A percentile compares a stretch with the other conserved stretches of the same genome.
Evolutionary conservation across 352 stramenopile genomes (phyloP).

Genomic region (Pythium rhizo-oryzae): DNA sequence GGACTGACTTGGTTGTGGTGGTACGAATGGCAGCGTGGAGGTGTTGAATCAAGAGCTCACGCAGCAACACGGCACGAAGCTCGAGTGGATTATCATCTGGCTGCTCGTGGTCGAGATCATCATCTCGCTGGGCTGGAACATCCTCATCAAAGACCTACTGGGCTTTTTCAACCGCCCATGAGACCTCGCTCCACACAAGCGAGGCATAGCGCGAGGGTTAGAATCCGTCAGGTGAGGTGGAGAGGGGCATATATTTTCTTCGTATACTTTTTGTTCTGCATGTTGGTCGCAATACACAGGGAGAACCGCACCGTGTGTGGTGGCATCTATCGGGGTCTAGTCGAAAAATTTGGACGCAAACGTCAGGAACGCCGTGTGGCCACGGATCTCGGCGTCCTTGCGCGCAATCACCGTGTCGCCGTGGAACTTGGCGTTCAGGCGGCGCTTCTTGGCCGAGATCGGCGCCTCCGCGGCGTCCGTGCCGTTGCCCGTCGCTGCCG

Average conservation of each 20-base stretch:
- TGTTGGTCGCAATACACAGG: neutral
- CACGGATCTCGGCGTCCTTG: slow-evolving; percentile 85
- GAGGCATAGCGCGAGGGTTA: no score
- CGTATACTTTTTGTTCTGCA: neutral
- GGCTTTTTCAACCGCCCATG: no score
- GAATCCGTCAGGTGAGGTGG: no score
- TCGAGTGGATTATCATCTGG: slow-evolving; percentile 96
- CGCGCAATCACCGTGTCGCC: slow-evolving; percentile 78
- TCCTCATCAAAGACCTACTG: slow-evolving; percentile 89
- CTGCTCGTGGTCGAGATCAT: slow-evolving; percentile 92
- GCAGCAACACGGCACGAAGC: slow-evolving; percentile 86
- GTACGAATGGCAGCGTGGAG: no score
- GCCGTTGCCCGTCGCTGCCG: neutral
- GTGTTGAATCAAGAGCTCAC: slow-evolving; percentile 92
- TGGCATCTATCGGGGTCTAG: slow-evolving; percentile 17
- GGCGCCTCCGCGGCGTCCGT: neutral
- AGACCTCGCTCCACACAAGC: no score
- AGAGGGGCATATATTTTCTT: neutral
- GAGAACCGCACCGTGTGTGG: neutral
- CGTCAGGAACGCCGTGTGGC: slow-evolving; percentile 86
- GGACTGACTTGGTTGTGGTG: no score
- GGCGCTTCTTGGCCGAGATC: slow-evolving; percentile 49
- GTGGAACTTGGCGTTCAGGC: slow-evolving; percentile 47
- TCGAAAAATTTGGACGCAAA: slow-evolving; percentile 87
- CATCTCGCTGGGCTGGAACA: slow-evolving; percentile 89